A percentile compares a stretch with the other conserved stretches of the same genome.
phyloP scores from a whole-genome alignment of 768 basidiomycete genomes.

The Leucocoprinus sp. region DNA sequence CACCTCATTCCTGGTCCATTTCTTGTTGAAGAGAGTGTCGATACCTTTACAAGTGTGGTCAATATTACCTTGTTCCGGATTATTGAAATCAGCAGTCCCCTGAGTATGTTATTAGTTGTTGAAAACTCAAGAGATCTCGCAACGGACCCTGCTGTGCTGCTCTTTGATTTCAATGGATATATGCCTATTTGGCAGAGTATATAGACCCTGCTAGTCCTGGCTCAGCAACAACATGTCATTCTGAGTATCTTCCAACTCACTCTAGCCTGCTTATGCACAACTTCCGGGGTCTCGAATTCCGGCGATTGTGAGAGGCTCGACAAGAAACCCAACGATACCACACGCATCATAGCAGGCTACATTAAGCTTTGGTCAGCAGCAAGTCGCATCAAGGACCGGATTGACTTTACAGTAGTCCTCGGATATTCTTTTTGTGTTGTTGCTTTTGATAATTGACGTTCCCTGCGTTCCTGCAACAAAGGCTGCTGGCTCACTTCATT shows the following conservation, averaged over 20 bases:
- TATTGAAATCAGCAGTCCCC: background rate
- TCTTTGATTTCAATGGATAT: constrained; percentile 6
- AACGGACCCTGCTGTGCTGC: background rate
- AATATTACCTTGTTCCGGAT: background rate
- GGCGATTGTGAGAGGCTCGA: constrained; percentile 1
- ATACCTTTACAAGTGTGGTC: background rate
- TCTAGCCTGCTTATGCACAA: background rate
- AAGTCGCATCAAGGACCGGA: background rate
- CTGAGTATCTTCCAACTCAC: background rate
- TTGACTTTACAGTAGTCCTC: too few relatives aligned
- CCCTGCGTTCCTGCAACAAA: background rate
- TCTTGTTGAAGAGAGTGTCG: background rate
- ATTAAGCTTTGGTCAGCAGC: background rate
- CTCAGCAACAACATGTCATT: background rate
- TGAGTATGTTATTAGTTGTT: background rate
- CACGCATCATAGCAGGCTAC: background rate
- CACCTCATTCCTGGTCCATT: background rate
- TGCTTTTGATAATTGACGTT: background rate
- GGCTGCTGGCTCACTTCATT: background rate
- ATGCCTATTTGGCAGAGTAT: constrained; percentile 6
- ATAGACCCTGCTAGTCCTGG: background rate
- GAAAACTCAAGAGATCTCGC: background rate
- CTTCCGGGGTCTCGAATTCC: constrained; percentile 4
- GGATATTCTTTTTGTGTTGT: too few relatives aligned
- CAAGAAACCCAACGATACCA: background rate